Conservation (phyloP, 345 rosid genomes). For the Citrus trifoliata region DNA sequence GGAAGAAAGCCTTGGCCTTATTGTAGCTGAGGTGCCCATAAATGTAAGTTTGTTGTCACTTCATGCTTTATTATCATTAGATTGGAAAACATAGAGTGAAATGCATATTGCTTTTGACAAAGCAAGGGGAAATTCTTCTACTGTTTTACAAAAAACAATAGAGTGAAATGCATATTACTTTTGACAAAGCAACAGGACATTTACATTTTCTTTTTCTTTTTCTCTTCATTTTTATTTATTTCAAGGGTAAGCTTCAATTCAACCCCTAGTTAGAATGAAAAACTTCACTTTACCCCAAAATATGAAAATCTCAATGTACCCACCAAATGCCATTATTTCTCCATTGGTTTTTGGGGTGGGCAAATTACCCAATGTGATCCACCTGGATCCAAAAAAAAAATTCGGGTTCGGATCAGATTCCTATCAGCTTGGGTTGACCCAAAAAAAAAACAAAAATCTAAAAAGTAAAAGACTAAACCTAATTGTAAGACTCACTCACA, state of each 20-base stretch:
- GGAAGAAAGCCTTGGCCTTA: conserved; percentile 66
- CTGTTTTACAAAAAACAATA: background rate
- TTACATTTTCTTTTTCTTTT: background rate
- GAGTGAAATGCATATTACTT: background rate
- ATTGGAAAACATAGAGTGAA: background rate
- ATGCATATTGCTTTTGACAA: background rate
- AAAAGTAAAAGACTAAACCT: too few species aligned
- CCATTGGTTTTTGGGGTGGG: too few species aligned
- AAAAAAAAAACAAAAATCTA: too few species aligned
- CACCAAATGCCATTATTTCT: too few species aligned
- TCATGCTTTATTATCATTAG: background rate
- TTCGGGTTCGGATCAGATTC: too few species aligned
- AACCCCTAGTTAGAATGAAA: too few species aligned
- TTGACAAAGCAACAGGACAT: background rate
- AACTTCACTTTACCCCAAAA: too few species aligned
- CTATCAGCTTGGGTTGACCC: too few species aligned
- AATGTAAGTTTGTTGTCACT: conserved; percentile 41
- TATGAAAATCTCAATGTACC: too few species aligned
- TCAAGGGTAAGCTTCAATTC: background rate
- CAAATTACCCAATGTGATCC: too few species aligned
- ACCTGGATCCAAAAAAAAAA: too few species aligned
- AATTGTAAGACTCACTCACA: too few species aligned
- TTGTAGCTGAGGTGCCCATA: conserved; percentile 90
- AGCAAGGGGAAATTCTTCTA: background rate
- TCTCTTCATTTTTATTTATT: background rate